Conservation (phyloP, 306 rosid species). For the Castanea mollissima region DNA sequence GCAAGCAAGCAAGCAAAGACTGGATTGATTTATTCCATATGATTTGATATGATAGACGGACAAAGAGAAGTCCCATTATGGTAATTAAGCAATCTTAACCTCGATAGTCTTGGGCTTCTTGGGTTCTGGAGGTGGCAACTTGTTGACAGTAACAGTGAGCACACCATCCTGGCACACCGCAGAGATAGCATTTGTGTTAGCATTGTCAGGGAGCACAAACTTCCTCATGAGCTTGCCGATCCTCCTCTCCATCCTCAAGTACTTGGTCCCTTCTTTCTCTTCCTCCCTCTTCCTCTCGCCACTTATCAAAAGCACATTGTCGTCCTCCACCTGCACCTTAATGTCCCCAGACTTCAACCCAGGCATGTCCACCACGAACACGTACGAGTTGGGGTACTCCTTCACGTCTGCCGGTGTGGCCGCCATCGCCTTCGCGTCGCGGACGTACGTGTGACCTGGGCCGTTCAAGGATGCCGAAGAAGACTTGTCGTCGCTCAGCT, state of each 20-base stretch:
- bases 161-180: constrained; percentile 87
- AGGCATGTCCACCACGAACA: constrained; percentile 85
- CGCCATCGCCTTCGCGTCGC: constrained; percentile 90
- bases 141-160: constrained; percentile 66
- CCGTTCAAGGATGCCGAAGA: constrained; percentile 34
- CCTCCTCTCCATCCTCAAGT: constrained; percentile 85
- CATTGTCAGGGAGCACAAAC: constrained; percentile 84
- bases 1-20: background rate
- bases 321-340: constrained; percentile 90
- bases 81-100: constrained; percentile 60
- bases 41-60: background rate
- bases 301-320: constrained; percentile 64
- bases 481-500: constrained; percentile 48
- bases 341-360: constrained; percentile 81
- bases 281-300: constrained; percentile 94
- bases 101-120: constrained; percentile 37
- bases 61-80: background rate
- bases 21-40: background rate
- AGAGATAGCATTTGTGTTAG: constrained; percentile 51
- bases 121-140: constrained; percentile 92
- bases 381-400: constrained; percentile 63
- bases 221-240: constrained; percentile 85
- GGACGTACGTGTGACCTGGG: constrained; percentile 59
- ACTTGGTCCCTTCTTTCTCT: constrained; percentile 74
- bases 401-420: constrained; percentile 83